Base-by-base conservation (phyloP, 495 filamentous ascomycete genomes). In the Mycothermus thermophilus region DNA sequence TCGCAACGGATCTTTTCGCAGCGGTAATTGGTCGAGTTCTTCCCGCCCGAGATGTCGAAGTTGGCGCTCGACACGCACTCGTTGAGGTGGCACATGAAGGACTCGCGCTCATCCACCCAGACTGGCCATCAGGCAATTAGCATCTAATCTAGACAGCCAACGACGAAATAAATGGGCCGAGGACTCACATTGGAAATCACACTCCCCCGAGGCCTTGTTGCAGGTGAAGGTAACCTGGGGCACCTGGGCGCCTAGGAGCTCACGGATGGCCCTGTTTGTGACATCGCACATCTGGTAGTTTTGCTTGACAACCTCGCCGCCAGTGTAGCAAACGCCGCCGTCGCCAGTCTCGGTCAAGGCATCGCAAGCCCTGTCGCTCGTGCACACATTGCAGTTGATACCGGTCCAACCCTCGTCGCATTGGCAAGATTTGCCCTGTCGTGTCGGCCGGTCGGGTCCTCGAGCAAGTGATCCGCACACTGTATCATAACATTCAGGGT, bases 221-320 rank as follows among this genome's bases (percentile, higher is more conserved):
- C 90, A 97, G 22, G 77, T 80, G 51, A 97, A 96, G 2, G 90
- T 96, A 30, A 87, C 88, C 53, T 97, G 83, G 0, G 90, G 87
- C 26, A 80, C 81, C 50, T 77, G 68, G 21, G 75, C 75, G 47
- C 85, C 79, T 26, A 97, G 66, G 58, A 87, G 75, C 35, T 88
- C 75, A 19, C 90, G 57, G 50, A 97, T 97, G 60, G 92, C 90
- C 42, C 50, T 55, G 62, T 96, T 97, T 28, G 87, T 96, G 43
- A 97, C 88, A 63, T 92, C 83, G 55, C 90, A 97, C 73, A 93
- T 87, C 63, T 96, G 92, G 55, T 82, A 85, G 55, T 96, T 97
- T 54, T 93, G 74, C 46, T 93, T 83, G 19, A 94, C 77, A 4
- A 90, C 79, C 40, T 93, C 72, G 25, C 86, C 87, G 43, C 88